Base-by-base conservation (phyloP, 345 rosid genomes). In the Syzygium jambos region DNA sequence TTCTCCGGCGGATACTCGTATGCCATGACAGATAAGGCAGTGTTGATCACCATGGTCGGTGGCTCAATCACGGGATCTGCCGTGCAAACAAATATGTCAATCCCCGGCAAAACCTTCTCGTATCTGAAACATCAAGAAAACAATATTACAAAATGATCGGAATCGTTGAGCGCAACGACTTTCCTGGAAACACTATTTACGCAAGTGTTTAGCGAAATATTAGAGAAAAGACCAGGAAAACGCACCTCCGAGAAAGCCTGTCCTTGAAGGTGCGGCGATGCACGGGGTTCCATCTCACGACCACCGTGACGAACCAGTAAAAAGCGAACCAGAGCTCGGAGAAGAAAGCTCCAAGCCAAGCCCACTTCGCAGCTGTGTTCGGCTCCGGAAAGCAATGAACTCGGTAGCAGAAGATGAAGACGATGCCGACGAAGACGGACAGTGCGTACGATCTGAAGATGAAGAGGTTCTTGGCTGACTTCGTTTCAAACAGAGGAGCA, bases 31-130 rank as follows among this genome's bases (percentile, higher is more conserved):
- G 99, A 95, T 87, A 95, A 87, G 19, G 95, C 90, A 1, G 96
- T 96, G 93, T 93, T 95, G 1, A 94, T 88, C 90, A 94, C 98
- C 95, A 96, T 49, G 59, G 86, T 27, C 38, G 98, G 97, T 80
- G 97, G 99, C 93, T 96, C 99, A n/a, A 93, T 89, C 27, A 38
- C 89, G 2, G 96, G 96, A 82, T 94, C 95, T 16, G 96, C 97
- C 27, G 96, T 95, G 95, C 96, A 94, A 14, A 95, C 93, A 52
- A 96, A 95, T 10, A 95, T 84, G 89, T 96, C 99, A 9, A 96
- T 90, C 55, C 82, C 91, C 1, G 98, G 98, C 9, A 94, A 88
- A 23, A 90, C 89, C 23, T 89, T 86, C 84, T 87, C 91, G 23
- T 51, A 85, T 59, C 92, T 92, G 86, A 21, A 27, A 73, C 17